These are phyloP conservation scores for Diatrype stigma DNA, from an alignment of 2,329 filamentous ascomycete genomes.

Conservation along the genomic window DNA sequence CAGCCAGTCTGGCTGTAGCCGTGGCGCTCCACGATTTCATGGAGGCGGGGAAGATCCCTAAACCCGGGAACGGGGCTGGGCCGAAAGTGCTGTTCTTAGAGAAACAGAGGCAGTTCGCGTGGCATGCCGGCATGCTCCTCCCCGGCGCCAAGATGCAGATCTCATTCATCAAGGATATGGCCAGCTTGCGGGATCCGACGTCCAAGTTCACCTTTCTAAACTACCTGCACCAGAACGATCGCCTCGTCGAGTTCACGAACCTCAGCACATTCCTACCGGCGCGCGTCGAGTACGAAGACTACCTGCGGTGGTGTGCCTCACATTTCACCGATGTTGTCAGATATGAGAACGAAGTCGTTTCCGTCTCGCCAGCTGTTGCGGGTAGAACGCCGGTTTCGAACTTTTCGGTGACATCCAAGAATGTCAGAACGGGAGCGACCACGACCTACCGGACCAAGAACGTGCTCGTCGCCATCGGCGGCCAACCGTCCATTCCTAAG, in stretches of 20 bases:
- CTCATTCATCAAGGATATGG: slow-evolving; percentile 93
- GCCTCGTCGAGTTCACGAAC: slow-evolving; percentile 90
- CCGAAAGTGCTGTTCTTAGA: slow-evolving; percentile 85
- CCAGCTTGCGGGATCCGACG: slow-evolving; percentile 79
- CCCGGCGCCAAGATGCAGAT: slow-evolving; percentile 96
- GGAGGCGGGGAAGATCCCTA: slow-evolving; percentile 43
- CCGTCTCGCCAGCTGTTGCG: slow-evolving; percentile 58
- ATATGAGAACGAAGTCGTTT: slow-evolving; percentile 74
- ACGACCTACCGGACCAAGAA: slow-evolving; percentile 57
- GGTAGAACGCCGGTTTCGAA: slow-evolving; percentile 49
- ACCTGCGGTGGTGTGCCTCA: slow-evolving; percentile 85
- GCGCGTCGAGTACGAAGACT: slow-evolving; percentile 88
- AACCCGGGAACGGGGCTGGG: slow-evolving; percentile 30
- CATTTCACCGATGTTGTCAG: slow-evolving; percentile 70
- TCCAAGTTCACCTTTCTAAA: slow-evolving; percentile 95
- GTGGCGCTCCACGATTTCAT: slow-evolving; percentile 83
- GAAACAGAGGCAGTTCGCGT: slow-evolving; percentile 76
- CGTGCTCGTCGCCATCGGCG: slow-evolving; percentile 57
- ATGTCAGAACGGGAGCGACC: slow-evolving; percentile 52
- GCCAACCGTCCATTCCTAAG: slow-evolving; percentile 65
- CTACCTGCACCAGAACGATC: slow-evolving; percentile 76
- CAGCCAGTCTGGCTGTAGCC: slow-evolving; percentile 83
- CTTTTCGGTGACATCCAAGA: slow-evolving; percentile 65
- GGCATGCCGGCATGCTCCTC: slow-evolving; percentile 94
- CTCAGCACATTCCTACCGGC: slow-evolving; percentile 83